Percentiles rank a stretch among this genome's conserved stretches.
Conservation (phyloP, 208 protist genomes). For the Acanthamoeba royreba region DNA sequence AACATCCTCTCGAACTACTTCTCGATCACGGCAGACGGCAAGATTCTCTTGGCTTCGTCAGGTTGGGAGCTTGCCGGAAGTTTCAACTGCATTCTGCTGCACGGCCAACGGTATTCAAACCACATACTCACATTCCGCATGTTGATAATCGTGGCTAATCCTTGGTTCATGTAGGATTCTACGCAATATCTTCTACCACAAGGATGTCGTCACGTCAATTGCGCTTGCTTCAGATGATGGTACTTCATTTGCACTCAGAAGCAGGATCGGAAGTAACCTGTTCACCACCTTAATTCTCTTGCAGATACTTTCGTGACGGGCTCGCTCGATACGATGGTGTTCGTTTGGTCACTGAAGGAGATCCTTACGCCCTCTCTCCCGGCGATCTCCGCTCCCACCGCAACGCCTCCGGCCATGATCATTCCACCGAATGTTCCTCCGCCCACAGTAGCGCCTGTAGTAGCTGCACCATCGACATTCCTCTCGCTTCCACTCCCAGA, state of each 20-base stretch:
- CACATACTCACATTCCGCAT: not conserved
- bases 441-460: not conserved
- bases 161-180: not conserved
- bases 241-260: not conserved
- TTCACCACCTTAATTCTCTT: no score
- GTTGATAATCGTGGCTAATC: not conserved
- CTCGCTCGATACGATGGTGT: slow-evolving; percentile 16
- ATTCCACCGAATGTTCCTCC: not conserved
- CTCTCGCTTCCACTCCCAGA: slow-evolving; percentile 43
- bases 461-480: slow-evolving; percentile 39
- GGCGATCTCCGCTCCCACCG: not conserved
- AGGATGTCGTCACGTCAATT: slow-evolving; percentile 5
- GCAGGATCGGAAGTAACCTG: no score
- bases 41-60: not conserved
- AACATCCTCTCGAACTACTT: slow-evolving; percentile 40
- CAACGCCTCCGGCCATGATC: not conserved
- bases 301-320: slow-evolving; percentile 23
- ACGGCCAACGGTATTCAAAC: not conserved
- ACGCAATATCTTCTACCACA: slow-evolving; percentile 33
- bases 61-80: not conserved
- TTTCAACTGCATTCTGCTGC: not conserved
- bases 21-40: not conserved
- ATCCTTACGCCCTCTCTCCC: not conserved
- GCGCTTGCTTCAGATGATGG: not conserved
- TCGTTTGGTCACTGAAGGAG: slow-evolving; percentile 43